phyloP scores from a whole-genome alignment of 2,329 filamentous ascomycete species.

The Arthrobotrys entomopaga region DNA sequence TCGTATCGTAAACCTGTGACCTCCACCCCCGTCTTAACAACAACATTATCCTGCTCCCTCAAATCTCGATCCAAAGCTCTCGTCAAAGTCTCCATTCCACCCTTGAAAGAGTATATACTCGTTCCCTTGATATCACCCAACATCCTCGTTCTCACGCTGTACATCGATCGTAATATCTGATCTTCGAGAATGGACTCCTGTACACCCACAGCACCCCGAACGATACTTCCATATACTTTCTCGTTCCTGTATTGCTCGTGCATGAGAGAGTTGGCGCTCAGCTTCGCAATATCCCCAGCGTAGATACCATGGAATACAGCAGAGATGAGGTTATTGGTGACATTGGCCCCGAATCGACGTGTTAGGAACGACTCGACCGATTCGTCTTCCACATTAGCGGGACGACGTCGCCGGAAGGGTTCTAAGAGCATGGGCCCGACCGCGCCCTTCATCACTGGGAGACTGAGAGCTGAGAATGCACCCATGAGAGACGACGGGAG shows the following conservation, averaged over 20 bases:
- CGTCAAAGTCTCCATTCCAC: slow-evolving; percentile 73
- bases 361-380: slow-evolving; percentile 76
- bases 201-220: slow-evolving; percentile 59
- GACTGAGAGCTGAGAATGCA: slow-evolving; percentile 62
- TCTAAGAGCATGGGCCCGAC: slow-evolving; percentile 61
- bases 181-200: slow-evolving; percentile 59
- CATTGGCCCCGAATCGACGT: slow-evolving; percentile 66
- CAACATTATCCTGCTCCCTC: slow-evolving; percentile 69
- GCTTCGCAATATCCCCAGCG: slow-evolving; percentile 83
- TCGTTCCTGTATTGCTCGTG: slow-evolving; percentile 57
- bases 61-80: slow-evolving; percentile 68
- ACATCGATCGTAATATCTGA: slow-evolving; percentile 54
- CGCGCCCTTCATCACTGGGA: slow-evolving; percentile 69
- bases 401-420: slow-evolving; percentile 60
- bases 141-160: slow-evolving; percentile 48
- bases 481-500: slow-evolving; percentile 65
- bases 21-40: slow-evolving; percentile 66
- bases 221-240: slow-evolving; percentile 62
- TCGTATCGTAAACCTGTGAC: slow-evolving; percentile 66
- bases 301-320: slow-evolving; percentile 87
- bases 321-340: slow-evolving; percentile 79
- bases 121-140: slow-evolving; percentile 58
- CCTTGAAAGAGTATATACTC: slow-evolving; percentile 66
- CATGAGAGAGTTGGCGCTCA: slow-evolving; percentile 71
- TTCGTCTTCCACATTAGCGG: slow-evolving; percentile 69